A percentile compares a stretch with the other conserved stretches of the same genome.
Conservation (phyloP, 371 early-diverging fungal species). For the Rhizopus sp. region DNA sequence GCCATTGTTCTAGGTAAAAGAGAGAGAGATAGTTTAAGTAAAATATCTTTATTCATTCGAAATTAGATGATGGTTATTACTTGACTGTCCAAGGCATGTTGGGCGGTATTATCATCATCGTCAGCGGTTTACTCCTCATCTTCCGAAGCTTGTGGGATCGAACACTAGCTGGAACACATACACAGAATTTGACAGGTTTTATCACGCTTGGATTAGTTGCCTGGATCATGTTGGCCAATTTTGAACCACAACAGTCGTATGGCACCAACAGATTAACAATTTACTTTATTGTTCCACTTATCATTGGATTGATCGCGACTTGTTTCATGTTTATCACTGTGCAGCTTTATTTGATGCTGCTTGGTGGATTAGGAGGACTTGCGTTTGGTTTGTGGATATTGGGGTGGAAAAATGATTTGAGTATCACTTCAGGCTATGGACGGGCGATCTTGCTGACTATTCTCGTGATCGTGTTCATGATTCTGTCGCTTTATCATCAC, state of each 20-base stretch:
- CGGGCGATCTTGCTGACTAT: conserved; percentile 68
- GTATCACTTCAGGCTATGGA: conserved; percentile 57
- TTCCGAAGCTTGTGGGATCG: conserved; percentile 45
- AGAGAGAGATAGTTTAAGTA: neutral
- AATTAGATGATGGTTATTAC: conserved; percentile 41
- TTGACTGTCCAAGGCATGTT: conserved; percentile 60
- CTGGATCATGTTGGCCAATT: conserved; percentile 60
- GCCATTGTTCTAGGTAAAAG: conserved; percentile 36
- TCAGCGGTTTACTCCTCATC: conserved; percentile 61
- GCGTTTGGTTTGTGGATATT: conserved; percentile 66
- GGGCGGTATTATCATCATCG: conserved; percentile 62
- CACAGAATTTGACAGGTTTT: conserved; percentile 48
- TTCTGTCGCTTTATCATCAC: conserved; percentile 55
- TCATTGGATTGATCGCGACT: conserved; percentile 29
- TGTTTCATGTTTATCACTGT: conserved; percentile 38
- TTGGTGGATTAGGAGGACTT: conserved; percentile 67
- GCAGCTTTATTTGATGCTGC: conserved; percentile 37
- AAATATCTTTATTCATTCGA: neutral
- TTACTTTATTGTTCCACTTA: conserved; percentile 54
- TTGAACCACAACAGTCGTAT: conserved; percentile 46
- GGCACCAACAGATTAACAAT: conserved; percentile 36
- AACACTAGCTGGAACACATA: conserved; percentile 52
- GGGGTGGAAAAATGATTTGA: conserved; percentile 55
- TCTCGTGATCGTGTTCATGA: conserved; percentile 52
- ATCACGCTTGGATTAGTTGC: conserved; percentile 34